A percentile compares a stretch with the other conserved stretches of the same genome.
phyloP scores from a whole-genome alignment of 306 rosid species.

The Castanea mollissima region DNA sequence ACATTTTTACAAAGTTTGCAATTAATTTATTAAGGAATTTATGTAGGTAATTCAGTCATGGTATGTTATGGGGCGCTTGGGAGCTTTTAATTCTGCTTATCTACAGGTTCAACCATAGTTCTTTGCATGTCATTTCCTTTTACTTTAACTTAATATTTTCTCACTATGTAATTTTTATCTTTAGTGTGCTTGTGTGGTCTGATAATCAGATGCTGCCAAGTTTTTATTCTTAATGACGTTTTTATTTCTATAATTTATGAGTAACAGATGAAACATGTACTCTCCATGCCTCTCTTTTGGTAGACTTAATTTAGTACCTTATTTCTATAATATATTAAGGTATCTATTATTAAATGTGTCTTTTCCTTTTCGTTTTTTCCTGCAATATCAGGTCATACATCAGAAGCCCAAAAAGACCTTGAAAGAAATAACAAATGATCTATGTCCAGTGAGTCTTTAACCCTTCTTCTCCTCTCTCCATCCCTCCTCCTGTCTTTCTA shows the following conservation, averaged over 20 bases:
- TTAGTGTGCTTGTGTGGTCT: background rate
- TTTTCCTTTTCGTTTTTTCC: too few relatives aligned
- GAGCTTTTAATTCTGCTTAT: constrained; percentile 84
- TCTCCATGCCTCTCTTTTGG: too few relatives aligned
- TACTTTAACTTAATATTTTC: background rate
- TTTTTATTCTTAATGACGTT: background rate
- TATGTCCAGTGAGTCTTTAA: too few relatives aligned
- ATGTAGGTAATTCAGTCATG: constrained; percentile 87
- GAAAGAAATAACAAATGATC: too few relatives aligned
- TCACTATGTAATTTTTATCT: background rate
- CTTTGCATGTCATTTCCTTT: background rate
- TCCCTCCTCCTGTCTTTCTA: too few relatives aligned
- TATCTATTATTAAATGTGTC: too few relatives aligned
- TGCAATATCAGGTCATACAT: too few relatives aligned
- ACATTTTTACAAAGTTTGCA: background rate
- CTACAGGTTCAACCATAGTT: constrained; percentile 60
- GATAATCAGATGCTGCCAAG: background rate
- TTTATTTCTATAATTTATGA: background rate
- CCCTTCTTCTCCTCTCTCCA: too few relatives aligned
- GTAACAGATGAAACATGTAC: too few relatives aligned
- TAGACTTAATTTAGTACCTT: too few relatives aligned
- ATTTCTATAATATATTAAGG: too few relatives aligned
- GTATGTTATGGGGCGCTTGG: constrained; percentile 96
- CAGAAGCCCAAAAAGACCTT: too few relatives aligned
- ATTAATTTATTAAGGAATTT: constrained; percentile 9